Base-by-base conservation (phyloP, 345 rosid species). In the Aethionema arabicum region DNA sequence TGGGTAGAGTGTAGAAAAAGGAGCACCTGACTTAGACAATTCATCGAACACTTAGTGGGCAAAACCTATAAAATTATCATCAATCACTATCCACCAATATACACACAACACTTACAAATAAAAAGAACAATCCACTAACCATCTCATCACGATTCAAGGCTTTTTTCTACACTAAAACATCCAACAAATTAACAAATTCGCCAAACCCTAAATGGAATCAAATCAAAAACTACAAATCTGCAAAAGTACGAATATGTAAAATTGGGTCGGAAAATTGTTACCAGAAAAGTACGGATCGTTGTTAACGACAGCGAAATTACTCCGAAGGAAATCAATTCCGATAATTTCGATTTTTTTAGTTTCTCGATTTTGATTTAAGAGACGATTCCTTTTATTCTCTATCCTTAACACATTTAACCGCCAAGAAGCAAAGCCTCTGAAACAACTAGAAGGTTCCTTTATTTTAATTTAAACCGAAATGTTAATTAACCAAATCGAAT, bases 1-100 rank as follows among this genome's bases (percentile, higher is more conserved):
- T 21, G 27, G 27, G 27, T 21, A 21, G 27, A 21, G 27, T 21
- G 27, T 21, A 21, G 9, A 11, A 59, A 51, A 60, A 43, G 46
- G 14, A 52, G 43, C 14, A 43, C 42, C 42, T 63, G 65, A 70
- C 49, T 41, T 64, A 16, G 69, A 70, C 69, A 70, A 42, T 70
- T 63, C 74, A 43, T 70, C 74, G 54, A 63, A 27, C 75, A 71
- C 70, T 64, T 64, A 35, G 70, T 63, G 74, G 46, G 74, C 74
- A 63, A 41, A 63, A 15, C 55, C 60, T 64, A 56, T 42, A 5
- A 13, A 16, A 5, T 52, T 56, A 52, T 69, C 52, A 37, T 62
- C 43, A 47, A 70, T 63, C 42, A 50, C 69, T 49, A 57, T 63
- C 53, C 43, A 41, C 5, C 32, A 5, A 56, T 8, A 11, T 8